These are phyloP conservation scores for Penicillium sp. DNA, from an alignment of 2,329 filamentous ascomycete species.

Conservation along the genomic window DNA sequence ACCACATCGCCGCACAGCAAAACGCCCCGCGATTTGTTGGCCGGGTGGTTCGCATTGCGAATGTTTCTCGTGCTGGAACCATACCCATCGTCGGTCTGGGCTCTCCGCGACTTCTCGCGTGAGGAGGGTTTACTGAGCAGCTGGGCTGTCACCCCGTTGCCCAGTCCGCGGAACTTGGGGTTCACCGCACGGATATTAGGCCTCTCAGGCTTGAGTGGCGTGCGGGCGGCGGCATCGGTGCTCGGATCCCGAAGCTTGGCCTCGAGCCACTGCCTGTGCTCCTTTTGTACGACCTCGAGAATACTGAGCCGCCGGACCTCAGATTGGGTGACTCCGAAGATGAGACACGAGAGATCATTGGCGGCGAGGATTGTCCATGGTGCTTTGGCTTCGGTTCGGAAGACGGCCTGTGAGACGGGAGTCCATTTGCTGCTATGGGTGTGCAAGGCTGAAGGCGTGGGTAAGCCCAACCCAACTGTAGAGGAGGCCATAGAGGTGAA, in stretches of 20 bases:
- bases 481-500: conserved; percentile 41
- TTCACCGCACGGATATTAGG: conserved; percentile 40
- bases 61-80: conserved; percentile 48
- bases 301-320: conserved; percentile 96
- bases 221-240: conserved; percentile 47
- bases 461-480: conserved; percentile 42
- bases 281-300: conserved; percentile 88
- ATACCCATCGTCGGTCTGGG: conserved; percentile 63
- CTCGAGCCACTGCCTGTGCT: conserved; percentile 85
- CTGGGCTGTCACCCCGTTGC: conserved; percentile 83
- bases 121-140: conserved; percentile 80
- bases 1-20: conserved; percentile 96
- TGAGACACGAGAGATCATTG: conserved; percentile 91
- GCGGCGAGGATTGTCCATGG: conserved; percentile 97
- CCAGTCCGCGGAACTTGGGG: conserved; percentile 59
- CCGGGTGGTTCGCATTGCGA: conserved; percentile 67
- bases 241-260: conserved; percentile 73
- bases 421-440: conserved; percentile 88
- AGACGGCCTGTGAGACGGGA: conserved; percentile 91
- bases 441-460: conserved; percentile 63
- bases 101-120: conserved; percentile 51
- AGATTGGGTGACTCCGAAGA: conserved; percentile 98
- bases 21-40: conserved; percentile 81
- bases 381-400: conserved; percentile 86
- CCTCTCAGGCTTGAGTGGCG: conserved; percentile 37